Evolutionary conservation across 2,329 filamentous ascomycete species (phyloP).

Genomic region (Fusarium sp.): DNA sequence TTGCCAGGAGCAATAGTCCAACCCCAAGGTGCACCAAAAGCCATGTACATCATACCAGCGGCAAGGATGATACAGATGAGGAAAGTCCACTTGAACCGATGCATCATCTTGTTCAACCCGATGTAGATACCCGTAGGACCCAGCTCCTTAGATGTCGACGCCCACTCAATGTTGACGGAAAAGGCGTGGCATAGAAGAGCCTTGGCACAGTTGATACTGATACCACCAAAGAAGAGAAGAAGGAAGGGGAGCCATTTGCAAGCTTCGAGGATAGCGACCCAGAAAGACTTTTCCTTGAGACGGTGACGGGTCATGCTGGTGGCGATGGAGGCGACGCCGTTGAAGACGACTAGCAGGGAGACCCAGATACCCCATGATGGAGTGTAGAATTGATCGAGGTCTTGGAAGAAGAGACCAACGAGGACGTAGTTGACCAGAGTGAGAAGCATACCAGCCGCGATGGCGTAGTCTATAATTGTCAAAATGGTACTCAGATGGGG

Average conservation of each 20-base stretch:
- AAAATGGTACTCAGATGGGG: background rate
- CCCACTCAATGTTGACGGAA: slow-evolving; percentile 47
- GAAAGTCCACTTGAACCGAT: slow-evolving; percentile 58
- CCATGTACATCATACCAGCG: slow-evolving; percentile 45
- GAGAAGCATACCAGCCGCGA: slow-evolving; percentile 73
- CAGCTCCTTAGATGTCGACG: slow-evolving; percentile 46
- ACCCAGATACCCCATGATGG: slow-evolving; percentile 74
- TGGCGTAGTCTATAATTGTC: slow-evolving; percentile 65
- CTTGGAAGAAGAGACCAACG: slow-evolving; percentile 77
- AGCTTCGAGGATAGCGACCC: slow-evolving; percentile 42
- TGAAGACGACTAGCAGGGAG: slow-evolving; percentile 49
- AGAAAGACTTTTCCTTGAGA: slow-evolving; percentile 46
- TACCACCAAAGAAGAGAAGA: slow-evolving; percentile 47
- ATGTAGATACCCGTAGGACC: slow-evolving; percentile 48
- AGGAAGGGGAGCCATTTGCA: slow-evolving; percentile 46
- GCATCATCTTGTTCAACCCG: slow-evolving; percentile 54
- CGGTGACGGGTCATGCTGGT: slow-evolving; percentile 44
- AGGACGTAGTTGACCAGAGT: slow-evolving; percentile 77
- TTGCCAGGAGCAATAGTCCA: slow-evolving; percentile 44
- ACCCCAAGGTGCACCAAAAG: slow-evolving; percentile 41
- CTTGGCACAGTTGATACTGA: slow-evolving; percentile 47
- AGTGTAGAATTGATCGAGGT: slow-evolving; percentile 75
- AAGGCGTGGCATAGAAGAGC: slow-evolving; percentile 46
- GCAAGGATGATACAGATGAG: slow-evolving; percentile 41
- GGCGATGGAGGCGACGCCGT: slow-evolving; percentile 39